These are phyloP conservation scores for Mycena vitilis DNA, from an alignment of 768 basidiomycete species.

Conservation along the genomic window DNA sequence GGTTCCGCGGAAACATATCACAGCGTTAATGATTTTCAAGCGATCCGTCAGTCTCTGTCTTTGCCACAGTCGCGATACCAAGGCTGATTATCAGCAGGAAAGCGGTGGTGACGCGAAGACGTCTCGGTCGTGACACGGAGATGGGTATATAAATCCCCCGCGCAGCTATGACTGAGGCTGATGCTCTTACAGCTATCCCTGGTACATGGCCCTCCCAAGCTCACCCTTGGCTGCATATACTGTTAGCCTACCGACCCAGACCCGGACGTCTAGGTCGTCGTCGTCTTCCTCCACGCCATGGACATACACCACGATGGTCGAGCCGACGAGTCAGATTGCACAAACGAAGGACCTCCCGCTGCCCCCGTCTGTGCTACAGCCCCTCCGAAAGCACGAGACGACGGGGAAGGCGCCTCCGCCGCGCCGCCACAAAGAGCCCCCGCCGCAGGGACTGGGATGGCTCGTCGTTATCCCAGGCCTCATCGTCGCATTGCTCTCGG, in stretches of 20 bases:
- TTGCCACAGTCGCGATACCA: not conserved
- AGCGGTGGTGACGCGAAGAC: not conserved
- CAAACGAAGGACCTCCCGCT: slow-evolving; percentile 23
- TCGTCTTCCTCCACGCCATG: slow-evolving; percentile 20
- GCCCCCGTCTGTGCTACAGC: slow-evolving; percentile 29
- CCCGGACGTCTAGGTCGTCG: slow-evolving; percentile 16
- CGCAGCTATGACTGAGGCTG: not conserved
- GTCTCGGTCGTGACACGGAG: not conserved
- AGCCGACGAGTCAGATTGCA: slow-evolving; percentile 1
- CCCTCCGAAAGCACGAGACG: slow-evolving; percentile 35
- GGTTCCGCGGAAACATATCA: not conserved
- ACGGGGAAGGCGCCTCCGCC: slow-evolving; percentile 11
- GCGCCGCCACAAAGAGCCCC: slow-evolving; percentile 10
- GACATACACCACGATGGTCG: slow-evolving; percentile 26
- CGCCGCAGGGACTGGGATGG: slow-evolving; percentile 25
- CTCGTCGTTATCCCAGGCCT: slow-evolving; percentile 32
- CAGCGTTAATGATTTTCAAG: slow-evolving; percentile 8
- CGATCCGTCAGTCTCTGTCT: not conserved
- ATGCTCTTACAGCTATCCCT: slow-evolving; percentile 4
- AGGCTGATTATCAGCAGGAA: not conserved
- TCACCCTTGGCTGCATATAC: slow-evolving; percentile 6
- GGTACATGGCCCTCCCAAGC: slow-evolving; percentile 9
- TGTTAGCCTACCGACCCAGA: slow-evolving; percentile 6
- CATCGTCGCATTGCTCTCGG: slow-evolving; percentile 26
- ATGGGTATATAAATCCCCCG: slow-evolving; percentile 11